Evolutionary conservation across 2,329 filamentous ascomycete genomes (phyloP).

Genomic region (Pseudocercospora crystallina): DNA sequence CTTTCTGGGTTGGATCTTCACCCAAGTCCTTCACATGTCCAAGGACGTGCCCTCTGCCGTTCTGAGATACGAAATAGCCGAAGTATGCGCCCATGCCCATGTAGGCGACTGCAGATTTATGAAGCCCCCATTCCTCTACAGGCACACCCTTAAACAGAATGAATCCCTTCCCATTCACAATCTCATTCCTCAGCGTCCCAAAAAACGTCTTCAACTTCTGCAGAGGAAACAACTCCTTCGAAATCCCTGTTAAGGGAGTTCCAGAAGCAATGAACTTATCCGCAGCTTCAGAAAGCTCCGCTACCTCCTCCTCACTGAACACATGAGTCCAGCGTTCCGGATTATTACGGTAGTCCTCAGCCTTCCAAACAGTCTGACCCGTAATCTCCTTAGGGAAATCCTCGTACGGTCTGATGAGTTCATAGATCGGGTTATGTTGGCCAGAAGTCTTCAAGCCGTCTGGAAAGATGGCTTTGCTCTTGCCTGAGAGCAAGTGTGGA

Average conservation of each 20-base stretch:
- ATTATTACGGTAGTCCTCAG: constrained; percentile 61
- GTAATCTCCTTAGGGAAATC: constrained; percentile 70
- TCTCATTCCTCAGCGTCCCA: constrained; percentile 59
- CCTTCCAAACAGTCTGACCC: constrained; percentile 71
- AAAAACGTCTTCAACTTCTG: constrained; percentile 58
- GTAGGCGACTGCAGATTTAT: constrained; percentile 77
- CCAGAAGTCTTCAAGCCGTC: constrained; percentile 69
- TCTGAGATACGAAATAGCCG: constrained; percentile 85
- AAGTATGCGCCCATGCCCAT: constrained; percentile 80
- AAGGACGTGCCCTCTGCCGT: constrained; percentile 78
- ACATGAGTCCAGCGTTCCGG: constrained; percentile 71
- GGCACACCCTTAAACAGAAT: constrained; percentile 86
- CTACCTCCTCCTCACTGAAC: constrained; percentile 65
- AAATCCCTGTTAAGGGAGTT: constrained; percentile 70
- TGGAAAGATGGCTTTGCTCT: constrained; percentile 56
- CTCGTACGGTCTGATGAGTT: constrained; percentile 63
- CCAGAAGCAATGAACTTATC: constrained; percentile 67
- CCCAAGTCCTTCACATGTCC: constrained; percentile 88
- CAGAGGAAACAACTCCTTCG: constrained; percentile 62
- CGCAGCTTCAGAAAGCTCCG: constrained; percentile 66
- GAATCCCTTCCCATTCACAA: constrained; percentile 82
- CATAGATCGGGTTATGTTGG: constrained; percentile 69
- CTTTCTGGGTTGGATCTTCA: constrained; percentile 76
- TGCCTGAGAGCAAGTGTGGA: constrained; percentile 24
- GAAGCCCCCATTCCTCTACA: constrained; percentile 69